Evolutionary conservation across 1,284 basidiomycete species (phyloP), one percentile per base, ranked within the genome.

Genomic region (Ganoderma lucidum): DNA sequence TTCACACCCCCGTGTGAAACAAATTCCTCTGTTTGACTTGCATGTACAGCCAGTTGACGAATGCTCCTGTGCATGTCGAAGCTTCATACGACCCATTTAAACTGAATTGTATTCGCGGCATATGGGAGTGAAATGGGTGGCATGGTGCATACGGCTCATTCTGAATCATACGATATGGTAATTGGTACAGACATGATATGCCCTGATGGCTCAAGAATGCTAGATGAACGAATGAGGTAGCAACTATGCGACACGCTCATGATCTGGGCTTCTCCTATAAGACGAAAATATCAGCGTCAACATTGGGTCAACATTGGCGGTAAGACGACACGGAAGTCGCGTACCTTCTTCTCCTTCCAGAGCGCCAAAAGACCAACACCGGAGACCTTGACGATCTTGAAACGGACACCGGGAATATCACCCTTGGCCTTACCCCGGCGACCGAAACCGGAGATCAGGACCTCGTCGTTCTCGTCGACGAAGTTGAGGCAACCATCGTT

Each of bases 401-500:
- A 99, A 77, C 98, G 96, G 76, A 99, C 96, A 88, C 93, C 93
- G 37, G 93, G 94, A 84, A 95, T 95, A 93, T 97, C 96, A 92
- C 96, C 96, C 89, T 97, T 97, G 74, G 96, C 98, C 88, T 99
- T 99, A 78, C 98, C 98, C 80, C 96, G 92, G 83, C 97, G 96
- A 93, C 98, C 98, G 91, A 99, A 99, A 86, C 98, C 98, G 75
- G 96, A 98, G 84, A 99, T 99, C 80, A 99, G 94, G 74, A 99
- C 97, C 86, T 98, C 97, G 85, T 99, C 97, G 90, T 99, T 98
- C 91, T 99, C 97, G 80, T 98, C 97, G 80, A 95, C 92, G 81
- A 97, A 98, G 93, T 98, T 98, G 77, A 99, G 86, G 88, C 97
- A 98, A 90, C 98, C 98, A 82, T 99, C 98, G 84, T 99, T 99